Base-by-base conservation (phyloP, 1,284 basidiomycete species). In the Prillingera fragicola region DNA sequence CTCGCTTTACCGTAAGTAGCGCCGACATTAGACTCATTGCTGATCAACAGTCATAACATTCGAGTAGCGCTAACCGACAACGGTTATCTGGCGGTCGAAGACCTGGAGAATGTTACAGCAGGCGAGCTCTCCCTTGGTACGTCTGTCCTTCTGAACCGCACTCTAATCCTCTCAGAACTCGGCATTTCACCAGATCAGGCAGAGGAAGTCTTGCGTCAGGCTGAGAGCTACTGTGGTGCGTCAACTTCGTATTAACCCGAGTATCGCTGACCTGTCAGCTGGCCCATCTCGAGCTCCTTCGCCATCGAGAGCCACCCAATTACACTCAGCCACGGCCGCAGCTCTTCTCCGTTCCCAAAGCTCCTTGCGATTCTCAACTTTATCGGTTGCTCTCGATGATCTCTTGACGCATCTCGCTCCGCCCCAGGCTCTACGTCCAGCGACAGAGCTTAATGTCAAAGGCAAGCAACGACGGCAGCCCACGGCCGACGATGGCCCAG, bases 41-140 rank as follows among this genome's bases (percentile, higher is more conserved):
- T 36, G 15, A 15, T 25, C 44, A n/a, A n/a, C n/a, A n/a, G n/a
- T n/a, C n/a, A n/a, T n/a, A n/a, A n/a, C n/a, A n/a, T n/a, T n/a
- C n/a, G n/a, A 33, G 22, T 40, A 2, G 58, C 61, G 5, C 56
- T 71, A 4, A n/a, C 38, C 17, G 61, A 61, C 40, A 63, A 64
- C 18, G 62, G 63, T 3, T 71, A 69, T 48, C 45, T 38, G 24
- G 56, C 41, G 1, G 27, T 62, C 8, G 48, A 22, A 1, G 67
- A 71, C 33, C 38, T 71, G 1, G 22, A 42, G 8, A 25, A 25
- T 13, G 33, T 57, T 1, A 28, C 43, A 5, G 48, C 55, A 0
- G 28, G 36, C 1, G 69, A 70, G 28, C 48, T 71, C 2, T 54
- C 56, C 3, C 23, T 48, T 5, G 68, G 68, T 70, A n/a, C 14